phyloP scores from a whole-genome alignment of 2,329 filamentous ascomycete genomes.

The Colletotrichum cuscutae region DNA sequence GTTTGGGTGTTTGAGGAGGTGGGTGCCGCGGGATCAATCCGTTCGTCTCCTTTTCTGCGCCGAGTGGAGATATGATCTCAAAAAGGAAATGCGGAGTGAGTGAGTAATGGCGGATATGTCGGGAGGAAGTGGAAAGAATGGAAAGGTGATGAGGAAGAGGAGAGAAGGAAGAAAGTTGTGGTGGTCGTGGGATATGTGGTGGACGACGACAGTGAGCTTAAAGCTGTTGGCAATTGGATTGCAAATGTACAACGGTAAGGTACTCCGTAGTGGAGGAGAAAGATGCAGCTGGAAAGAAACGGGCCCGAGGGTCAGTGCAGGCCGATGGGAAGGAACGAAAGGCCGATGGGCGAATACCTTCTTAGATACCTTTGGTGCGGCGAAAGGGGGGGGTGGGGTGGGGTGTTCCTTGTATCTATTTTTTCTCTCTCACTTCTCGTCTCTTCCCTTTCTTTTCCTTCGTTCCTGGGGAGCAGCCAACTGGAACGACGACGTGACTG shows the following conservation, averaged over 20 bases:
- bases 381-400: not conserved
- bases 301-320: not conserved
- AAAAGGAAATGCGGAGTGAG: not conserved
- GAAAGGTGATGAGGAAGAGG: not conserved
- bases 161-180: not conserved
- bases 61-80: not conserved
- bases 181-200: not conserved
- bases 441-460: not conserved
- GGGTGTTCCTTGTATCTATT: not conserved
- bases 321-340: not conserved
- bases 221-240: not conserved
- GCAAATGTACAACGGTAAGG: not conserved
- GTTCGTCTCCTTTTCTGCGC: constrained; percentile 5
- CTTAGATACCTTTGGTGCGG: not conserved
- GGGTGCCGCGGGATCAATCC: constrained; percentile 9
- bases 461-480: not conserved
- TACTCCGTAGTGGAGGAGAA: not conserved
- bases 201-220: not conserved
- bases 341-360: not conserved
- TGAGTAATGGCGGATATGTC: not conserved
- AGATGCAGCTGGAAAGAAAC: constrained; percentile 5
- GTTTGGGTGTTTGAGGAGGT: not conserved
- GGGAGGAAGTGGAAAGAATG: not conserved
- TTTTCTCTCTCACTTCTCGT: not conserved
- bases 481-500: not conserved